These are phyloP conservation scores for Wickerhamiella infanticola DNA, from an alignment of 1,139 yeast species.

Conservation along the genomic window DNA sequence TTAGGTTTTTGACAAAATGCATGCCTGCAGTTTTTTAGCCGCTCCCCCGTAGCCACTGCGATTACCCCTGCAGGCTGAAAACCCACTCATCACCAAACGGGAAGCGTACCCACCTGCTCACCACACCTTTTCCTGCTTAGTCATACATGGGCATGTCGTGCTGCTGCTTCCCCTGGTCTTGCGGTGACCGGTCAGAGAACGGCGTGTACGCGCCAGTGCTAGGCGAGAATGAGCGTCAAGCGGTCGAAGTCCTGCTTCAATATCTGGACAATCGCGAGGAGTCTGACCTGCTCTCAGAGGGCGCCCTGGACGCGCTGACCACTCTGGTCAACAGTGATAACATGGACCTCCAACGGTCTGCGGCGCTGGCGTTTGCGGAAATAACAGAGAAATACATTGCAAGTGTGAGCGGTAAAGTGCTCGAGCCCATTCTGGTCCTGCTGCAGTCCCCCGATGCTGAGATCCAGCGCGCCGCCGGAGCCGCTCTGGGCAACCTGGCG, in stretches of 20 bases:
- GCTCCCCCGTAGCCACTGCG: no score
- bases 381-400: constrained; percentile 79
- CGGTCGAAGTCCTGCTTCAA: constrained; percentile 77
- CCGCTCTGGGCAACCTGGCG: constrained; percentile 92
- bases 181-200: constrained; percentile 14
- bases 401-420: constrained; percentile 76
- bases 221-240: constrained; percentile 96
- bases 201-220: constrained; percentile 63
- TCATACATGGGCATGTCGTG: background rate
- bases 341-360: constrained; percentile 88
- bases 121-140: background rate
- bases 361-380: constrained; percentile 97
- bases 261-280: constrained; percentile 76
- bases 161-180: constrained; percentile 12
- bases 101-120: no score
- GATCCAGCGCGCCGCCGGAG: constrained; percentile 97
- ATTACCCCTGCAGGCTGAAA: no score
- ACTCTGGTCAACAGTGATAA: constrained; percentile 91
- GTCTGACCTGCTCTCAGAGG: constrained; percentile 64
- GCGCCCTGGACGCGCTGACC: constrained; percentile 75
- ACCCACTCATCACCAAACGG: no score
- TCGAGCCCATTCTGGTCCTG: constrained; percentile 81
- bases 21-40: no score
- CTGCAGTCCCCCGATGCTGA: constrained; percentile 82
- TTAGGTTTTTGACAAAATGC: no score